phyloP scores from a whole-genome alignment of 2,329 filamentous ascomycete species.

The Pestalotiopsis sp. region DNA sequence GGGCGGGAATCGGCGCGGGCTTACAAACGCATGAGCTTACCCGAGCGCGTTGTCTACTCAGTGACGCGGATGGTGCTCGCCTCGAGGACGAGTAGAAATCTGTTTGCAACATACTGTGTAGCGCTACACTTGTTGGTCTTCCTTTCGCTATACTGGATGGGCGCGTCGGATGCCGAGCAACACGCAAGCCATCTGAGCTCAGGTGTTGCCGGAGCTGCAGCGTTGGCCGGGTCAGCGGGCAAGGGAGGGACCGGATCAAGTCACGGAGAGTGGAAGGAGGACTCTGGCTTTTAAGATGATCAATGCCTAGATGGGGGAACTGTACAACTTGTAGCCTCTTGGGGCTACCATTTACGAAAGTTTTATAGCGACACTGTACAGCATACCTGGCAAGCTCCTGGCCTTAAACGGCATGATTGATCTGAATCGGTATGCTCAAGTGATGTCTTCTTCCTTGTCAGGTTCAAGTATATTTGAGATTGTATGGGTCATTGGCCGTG shows the following conservation, averaged over 20 bases:
- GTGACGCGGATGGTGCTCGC: slow-evolving; percentile 89
- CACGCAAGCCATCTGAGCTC: slow-evolving; percentile 62
- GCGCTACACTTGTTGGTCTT: slow-evolving; percentile 89
- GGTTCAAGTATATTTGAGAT: neutral
- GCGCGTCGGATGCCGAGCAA: slow-evolving; percentile 66
- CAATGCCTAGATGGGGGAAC: neutral
- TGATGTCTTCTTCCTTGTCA: neutral
- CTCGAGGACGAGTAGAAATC: slow-evolving; percentile 85
- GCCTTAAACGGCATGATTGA: neutral
- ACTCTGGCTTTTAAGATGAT: slow-evolving; percentile 28
- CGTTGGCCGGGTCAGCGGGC: slow-evolving; percentile 35
- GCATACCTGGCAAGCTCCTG: neutral
- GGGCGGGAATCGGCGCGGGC: slow-evolving; percentile 91
- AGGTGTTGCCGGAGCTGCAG: slow-evolving; percentile 42
- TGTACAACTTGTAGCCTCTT: neutral
- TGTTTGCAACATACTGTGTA: slow-evolving; percentile 92
- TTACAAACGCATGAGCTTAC: slow-evolving; percentile 89
- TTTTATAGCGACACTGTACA: neutral
- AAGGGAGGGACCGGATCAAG: slow-evolving; percentile 32
- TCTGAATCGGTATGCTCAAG: neutral
- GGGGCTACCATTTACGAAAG: neutral
- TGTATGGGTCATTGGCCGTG: neutral
- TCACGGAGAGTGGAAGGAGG: slow-evolving; percentile 66
- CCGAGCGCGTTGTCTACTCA: slow-evolving; percentile 88
- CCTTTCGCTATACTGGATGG: slow-evolving; percentile 82